phyloP scores from a whole-genome alignment of 2,329 filamentous ascomycete genomes.

The Cercospora sojina region DNA sequence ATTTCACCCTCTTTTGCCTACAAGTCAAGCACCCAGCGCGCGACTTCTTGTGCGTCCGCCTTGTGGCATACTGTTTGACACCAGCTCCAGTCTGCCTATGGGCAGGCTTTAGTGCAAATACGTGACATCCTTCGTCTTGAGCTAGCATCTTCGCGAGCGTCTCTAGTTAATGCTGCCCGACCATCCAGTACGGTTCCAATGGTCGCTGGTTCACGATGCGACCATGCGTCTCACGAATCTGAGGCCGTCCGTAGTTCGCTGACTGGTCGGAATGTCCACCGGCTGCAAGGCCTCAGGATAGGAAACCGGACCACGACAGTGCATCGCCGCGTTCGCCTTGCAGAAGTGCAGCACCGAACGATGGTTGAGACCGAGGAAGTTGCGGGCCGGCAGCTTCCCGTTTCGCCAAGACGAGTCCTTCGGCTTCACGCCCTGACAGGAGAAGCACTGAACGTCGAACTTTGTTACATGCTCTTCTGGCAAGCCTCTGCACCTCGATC shows the following conservation, averaged over 20 bases:
- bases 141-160: neutral
- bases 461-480: neutral
- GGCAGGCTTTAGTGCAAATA: constrained; percentile 5
- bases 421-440: neutral
- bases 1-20: constrained; percentile 22
- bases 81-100: neutral
- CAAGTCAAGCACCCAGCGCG: constrained; percentile 21
- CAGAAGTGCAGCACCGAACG: neutral
- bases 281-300: neutral
- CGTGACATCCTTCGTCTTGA: neutral
- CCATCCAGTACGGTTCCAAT: neutral
- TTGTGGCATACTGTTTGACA: constrained; percentile 1
- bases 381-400: neutral
- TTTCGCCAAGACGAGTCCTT: neutral
- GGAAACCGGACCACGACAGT: neutral
- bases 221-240: neutral
- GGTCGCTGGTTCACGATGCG: neutral
- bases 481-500: neutral
- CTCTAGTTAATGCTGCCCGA: neutral
- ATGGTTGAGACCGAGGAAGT: neutral
- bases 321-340: neutral
- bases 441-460: neutral
- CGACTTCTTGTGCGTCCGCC: constrained; percentile 22
- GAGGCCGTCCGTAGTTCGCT: neutral
- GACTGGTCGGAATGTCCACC: neutral